Evolutionary conservation across 805 yeast genomes (phyloP).

Genomic region (Saturnispora dispora): DNA sequence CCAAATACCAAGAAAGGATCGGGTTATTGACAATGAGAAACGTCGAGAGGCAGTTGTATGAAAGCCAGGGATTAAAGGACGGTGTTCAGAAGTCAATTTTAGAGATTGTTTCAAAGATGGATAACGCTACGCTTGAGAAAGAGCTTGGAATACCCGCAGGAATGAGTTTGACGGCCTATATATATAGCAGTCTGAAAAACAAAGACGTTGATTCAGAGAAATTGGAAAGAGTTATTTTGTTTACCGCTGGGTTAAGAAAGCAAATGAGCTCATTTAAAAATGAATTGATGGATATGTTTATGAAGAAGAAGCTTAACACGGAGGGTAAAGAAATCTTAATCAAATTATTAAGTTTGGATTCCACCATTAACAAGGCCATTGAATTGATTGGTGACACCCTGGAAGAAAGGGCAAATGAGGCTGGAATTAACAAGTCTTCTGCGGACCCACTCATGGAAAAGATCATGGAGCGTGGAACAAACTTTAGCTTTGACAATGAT

Average conservation of each 20-base stretch:
- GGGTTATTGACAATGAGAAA: slow-evolving; percentile 78
- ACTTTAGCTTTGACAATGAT: background rate
- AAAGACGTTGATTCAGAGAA: slow-evolving; percentile 13
- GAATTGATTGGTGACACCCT: slow-evolving; percentile 21
- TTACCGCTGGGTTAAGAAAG: slow-evolving; percentile 32
- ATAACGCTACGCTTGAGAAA: slow-evolving; percentile 4
- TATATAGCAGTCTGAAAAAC: slow-evolving; percentile 17
- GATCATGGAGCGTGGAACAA: background rate
- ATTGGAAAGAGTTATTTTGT: slow-evolving; percentile 26
- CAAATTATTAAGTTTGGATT: slow-evolving; percentile 58
- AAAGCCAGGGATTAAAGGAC: slow-evolving; percentile 2
- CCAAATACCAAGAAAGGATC: slow-evolving; percentile 55
- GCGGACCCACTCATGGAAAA: background rate
- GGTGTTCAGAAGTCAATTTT: slow-evolving; percentile 7
- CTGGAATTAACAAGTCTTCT: background rate
- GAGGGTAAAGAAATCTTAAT: slow-evolving; percentile 72
- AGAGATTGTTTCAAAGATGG: slow-evolving; percentile 13
- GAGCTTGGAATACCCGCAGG: slow-evolving; percentile 8
- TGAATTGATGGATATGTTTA: slow-evolving; percentile 50
- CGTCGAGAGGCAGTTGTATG: slow-evolving; percentile 48
- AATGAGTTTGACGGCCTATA: slow-evolving; percentile 17
- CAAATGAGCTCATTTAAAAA: slow-evolving; percentile 43
- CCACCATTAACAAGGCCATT: slow-evolving; percentile 53
- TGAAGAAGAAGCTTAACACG: slow-evolving; percentile 43
- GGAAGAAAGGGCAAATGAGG: background rate